Base-by-base conservation (phyloP, 345 rosid genomes). In the Eucalyptus rudis region DNA sequence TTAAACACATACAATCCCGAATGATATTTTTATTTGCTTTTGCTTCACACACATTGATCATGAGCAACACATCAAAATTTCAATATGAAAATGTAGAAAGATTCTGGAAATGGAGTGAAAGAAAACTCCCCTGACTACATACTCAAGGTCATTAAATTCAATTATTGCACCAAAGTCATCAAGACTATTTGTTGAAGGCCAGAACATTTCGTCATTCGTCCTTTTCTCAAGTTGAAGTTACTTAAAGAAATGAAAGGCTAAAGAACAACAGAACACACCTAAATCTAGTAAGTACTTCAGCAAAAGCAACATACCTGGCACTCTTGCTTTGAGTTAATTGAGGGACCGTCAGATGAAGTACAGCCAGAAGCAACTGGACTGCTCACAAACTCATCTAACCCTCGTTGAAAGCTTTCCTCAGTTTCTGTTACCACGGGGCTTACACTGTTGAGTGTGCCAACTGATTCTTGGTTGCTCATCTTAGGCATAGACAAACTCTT, bases 281-380 rank as follows among this genome's bases (percentile, higher is more conserved):
- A 5, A 86, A 86, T 44, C 40, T n/a, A 54, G 29, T 36, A 76
- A 76, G 27, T 54, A 47, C 49, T 89, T 81, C 40, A 88, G 64
- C 49, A 49, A 54, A 88, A 44, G 89, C 89, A 88, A 91, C 95
- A 88, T 86, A 95, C 98, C 98, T 96, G 96, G 92, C 90, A 93
- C 62, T 93, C 94, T 51, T 90, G 94, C 89, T 89, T 91, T 49
- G 64, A 81, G 33, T 33, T 81, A 84, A 71, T 62, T 27, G 27
- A 81, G 66, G 85, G 40, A 87, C 88, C 88, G 83, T 92, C 91
- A 13, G 86, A 85, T 43, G 95, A 93, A 89, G 92, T 86, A 92
- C 90, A 89, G 89, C 90, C 93, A 83, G 88, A 92, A 83, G 90
- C 91, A 92, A 89, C 86, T 10, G 64, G 91, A 89, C 89, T 89